phyloP scores from a whole-genome alignment of 2,329 filamentous ascomycete species.

The Pseudogymnoascus sp. region DNA sequence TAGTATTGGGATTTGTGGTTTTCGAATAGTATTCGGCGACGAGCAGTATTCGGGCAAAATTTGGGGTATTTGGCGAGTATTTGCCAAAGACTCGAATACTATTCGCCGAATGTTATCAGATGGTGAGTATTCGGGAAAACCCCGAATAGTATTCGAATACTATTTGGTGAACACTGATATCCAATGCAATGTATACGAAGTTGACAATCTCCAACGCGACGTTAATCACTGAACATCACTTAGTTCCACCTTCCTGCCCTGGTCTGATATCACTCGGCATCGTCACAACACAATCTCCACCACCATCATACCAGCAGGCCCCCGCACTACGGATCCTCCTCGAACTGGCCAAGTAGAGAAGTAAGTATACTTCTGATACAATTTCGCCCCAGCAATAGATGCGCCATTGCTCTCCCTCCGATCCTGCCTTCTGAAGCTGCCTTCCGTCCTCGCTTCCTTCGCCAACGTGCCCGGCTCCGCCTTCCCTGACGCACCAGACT shows the following conservation, averaged over 20 bases:
- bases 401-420: conserved; percentile 23
- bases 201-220: background rate
- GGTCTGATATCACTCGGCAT: conserved; percentile 36
- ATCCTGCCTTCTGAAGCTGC: background rate
- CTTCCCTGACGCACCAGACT: conserved; percentile 44
- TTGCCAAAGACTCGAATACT: too few species aligned
- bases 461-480: background rate
- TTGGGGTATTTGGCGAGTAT: too few species aligned
- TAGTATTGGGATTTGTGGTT: too few species aligned
- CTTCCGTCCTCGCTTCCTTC: background rate
- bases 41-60: too few species aligned
- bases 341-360: conserved; percentile 65
- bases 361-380: conserved; percentile 62
- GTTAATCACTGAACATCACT: background rate
- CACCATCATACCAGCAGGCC: conserved; percentile 59
- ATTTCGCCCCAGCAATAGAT: conserved; percentile 75
- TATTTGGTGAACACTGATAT: too few species aligned
- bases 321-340: conserved; percentile 50
- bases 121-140: too few species aligned
- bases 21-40: too few species aligned
- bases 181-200: background rate
- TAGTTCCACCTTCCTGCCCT: background rate
- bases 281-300: conserved; percentile 46
- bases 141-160: too few species aligned
- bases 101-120: too few species aligned